Evolutionary conservation across 768 basidiomycete genomes (phyloP).

Genomic region (Candolleomyces aberdarensis): DNA sequence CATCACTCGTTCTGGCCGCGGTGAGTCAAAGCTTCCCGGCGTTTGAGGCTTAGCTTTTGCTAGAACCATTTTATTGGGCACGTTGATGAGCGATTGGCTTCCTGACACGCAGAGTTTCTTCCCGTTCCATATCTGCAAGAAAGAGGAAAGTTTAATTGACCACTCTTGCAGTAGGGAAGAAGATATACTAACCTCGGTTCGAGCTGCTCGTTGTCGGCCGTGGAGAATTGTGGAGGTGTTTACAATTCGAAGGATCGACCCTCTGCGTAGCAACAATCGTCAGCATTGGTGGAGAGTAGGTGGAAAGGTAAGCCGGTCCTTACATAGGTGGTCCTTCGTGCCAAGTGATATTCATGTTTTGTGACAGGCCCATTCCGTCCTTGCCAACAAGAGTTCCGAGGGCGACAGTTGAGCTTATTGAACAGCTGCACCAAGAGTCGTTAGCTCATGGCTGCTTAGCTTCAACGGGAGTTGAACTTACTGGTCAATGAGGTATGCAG

Average conservation of each 20-base stretch:
- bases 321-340: constrained; percentile 31
- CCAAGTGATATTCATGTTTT: constrained; percentile 50
- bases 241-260: constrained; percentile 38
- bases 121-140: constrained; percentile 38
- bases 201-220: constrained; percentile 38
- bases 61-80: constrained; percentile 5
- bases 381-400: constrained; percentile 36
- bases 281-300: background rate
- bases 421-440: constrained; percentile 30
- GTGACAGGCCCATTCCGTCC: constrained; percentile 46
- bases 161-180: background rate
- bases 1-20: too few species aligned
- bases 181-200: constrained; percentile 38
- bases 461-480: constrained; percentile 20
- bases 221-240: constrained; percentile 40
- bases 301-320: background rate
- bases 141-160: constrained; percentile 3
- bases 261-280: constrained; percentile 24
- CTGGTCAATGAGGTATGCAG: constrained; percentile 55
- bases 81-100: constrained; percentile 39
- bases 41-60: background rate
- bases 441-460: background rate
- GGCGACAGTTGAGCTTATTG: constrained; percentile 38
- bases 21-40: too few species aligned
- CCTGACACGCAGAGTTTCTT: constrained; percentile 43